phyloP scores from a whole-genome alignment of 148 eudicot genomes.

The Fagopyrum tataricum region DNA sequence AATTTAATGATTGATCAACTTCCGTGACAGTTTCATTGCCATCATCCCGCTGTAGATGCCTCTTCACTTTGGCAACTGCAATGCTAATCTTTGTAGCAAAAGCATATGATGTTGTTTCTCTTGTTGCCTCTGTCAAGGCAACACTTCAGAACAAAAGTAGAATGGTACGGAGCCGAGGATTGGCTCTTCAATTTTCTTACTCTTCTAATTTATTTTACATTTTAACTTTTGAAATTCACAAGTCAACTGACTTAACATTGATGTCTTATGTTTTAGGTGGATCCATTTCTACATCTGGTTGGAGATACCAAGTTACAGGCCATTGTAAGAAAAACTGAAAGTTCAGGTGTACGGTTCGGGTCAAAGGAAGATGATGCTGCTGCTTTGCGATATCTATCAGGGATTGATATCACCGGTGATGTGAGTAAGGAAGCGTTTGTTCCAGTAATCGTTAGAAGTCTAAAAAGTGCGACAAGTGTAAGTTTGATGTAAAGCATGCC shows the following conservation, averaged over 20 bases:
- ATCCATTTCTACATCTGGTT: conserved; percentile 65
- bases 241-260: not conserved
- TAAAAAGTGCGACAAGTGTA: conserved; percentile 53
- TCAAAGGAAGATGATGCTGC: conserved; percentile 70
- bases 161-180: conserved; percentile 33
- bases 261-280: conserved; percentile 39
- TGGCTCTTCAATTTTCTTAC: not conserved
- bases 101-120: conserved; percentile 58
- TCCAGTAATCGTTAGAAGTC: conserved; percentile 51
- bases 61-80: conserved; percentile 66
- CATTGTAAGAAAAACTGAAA: conserved; percentile 24
- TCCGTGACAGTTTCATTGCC: conserved; percentile 58
- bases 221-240: not conserved
- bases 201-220: not conserved
- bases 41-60: conserved; percentile 82
- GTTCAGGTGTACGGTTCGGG: conserved; percentile 45
- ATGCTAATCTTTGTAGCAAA: conserved; percentile 83
- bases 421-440: conserved; percentile 51
- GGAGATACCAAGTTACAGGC: conserved; percentile 82
- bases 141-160: conserved; percentile 33
- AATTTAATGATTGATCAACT: not conserved
- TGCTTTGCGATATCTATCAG: conserved; percentile 57
- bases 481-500: conserved; percentile 12
- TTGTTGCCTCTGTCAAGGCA: conserved; percentile 64
- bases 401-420: conserved; percentile 49